Evolutionary conservation across 805 yeast genomes (phyloP), one percentile per base, ranked within the genome.

Genomic region (Candida caryicola): DNA sequence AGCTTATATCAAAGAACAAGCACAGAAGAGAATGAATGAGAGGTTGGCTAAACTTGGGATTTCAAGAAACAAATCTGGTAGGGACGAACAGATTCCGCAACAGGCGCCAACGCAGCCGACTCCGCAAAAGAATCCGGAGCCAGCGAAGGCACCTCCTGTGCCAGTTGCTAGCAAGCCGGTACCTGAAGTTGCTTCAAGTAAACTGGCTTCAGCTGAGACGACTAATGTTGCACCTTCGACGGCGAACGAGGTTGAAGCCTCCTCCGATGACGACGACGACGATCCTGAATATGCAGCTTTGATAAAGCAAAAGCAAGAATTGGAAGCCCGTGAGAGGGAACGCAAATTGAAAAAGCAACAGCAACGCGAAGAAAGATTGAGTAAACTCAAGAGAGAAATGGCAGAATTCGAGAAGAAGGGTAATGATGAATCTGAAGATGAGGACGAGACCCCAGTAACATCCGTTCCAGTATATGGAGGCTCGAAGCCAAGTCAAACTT

Each of bases 11-110:
- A 88, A 86, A 58, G 91, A 88, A 13, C 91, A 85, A 53, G 75
- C 76, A 1, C 80, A 81, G 52, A 66, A 67, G 60, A 76, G 85
- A 60, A 88, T 89, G 96, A 81, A 80, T 44, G 95, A 85, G 51
- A 73, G 88, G 51, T 70, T 88, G 52, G 95, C 95, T 2, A 84
- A 81, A 45, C 71, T 88, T 40, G 95, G 95, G 2, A 75, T 87
- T 42, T 63, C 71, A 16, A 67, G 79, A 54, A 62, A 64, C 40
- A 56, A 54, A 44, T n/a, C n/a, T n/a, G n/a, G n/a, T n/a, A n/a
- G n/a, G n/a, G n/a, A n/a, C n/a, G n/a, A n/a, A n/a, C n/a, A n/a
- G n/a, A n/a, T n/a, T n/a, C n/a, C n/a, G 12, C 29, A 32, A 16
- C 33, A 21, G 9, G 38, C 10, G 12, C 32, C 23, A 9, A 17